phyloP scores from a whole-genome alignment of 164 flowering plant species.

The Nymphaea thermarum region DNA sequence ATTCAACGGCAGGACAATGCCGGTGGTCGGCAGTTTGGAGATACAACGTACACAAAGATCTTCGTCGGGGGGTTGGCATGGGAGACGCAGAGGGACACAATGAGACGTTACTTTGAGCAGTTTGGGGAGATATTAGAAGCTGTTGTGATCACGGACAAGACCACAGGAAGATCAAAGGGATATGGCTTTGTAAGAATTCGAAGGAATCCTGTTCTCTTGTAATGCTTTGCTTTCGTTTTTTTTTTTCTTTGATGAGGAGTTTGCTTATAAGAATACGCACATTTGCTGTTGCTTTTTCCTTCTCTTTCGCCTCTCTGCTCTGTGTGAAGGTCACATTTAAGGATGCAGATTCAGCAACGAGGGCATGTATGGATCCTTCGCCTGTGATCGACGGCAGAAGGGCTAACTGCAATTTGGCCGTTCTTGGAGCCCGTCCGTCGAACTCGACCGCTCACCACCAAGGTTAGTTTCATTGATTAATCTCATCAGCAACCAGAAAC shows the following conservation, averaged over 20 bases:
- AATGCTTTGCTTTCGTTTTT: not conserved
- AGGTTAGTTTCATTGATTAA: slow-evolving; percentile 11
- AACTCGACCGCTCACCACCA: slow-evolving; percentile 37
- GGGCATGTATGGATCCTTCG: slow-evolving; percentile 57
- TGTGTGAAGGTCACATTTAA: slow-evolving; percentile 42
- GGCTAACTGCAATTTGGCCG: slow-evolving; percentile 63
- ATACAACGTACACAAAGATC: slow-evolving; percentile 50
- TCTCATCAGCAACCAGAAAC: not conserved
- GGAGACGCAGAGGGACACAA: slow-evolving; percentile 60
- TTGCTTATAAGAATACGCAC: not conserved
- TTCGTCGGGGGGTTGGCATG: slow-evolving; percentile 69
- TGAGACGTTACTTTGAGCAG: slow-evolving; percentile 58
- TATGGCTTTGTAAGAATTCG: slow-evolving; percentile 52
- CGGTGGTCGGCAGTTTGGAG: slow-evolving; percentile 21
- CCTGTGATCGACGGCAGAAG: slow-evolving; percentile 64
- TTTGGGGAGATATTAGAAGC: slow-evolving; percentile 65
- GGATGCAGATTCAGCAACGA: slow-evolving; percentile 49
- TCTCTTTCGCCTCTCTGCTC: not conserved
- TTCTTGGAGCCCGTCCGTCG: slow-evolving; percentile 40
- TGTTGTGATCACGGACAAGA: slow-evolving; percentile 53
- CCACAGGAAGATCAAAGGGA: slow-evolving; percentile 59
- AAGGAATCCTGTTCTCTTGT: not conserved
- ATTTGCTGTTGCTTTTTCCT: not conserved
- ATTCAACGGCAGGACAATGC: slow-evolving; percentile 33
- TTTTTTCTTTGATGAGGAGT: not conserved